phyloP scores from a whole-genome alignment of 2,329 filamentous ascomycete genomes.

The Domatiomyces catenatus region DNA sequence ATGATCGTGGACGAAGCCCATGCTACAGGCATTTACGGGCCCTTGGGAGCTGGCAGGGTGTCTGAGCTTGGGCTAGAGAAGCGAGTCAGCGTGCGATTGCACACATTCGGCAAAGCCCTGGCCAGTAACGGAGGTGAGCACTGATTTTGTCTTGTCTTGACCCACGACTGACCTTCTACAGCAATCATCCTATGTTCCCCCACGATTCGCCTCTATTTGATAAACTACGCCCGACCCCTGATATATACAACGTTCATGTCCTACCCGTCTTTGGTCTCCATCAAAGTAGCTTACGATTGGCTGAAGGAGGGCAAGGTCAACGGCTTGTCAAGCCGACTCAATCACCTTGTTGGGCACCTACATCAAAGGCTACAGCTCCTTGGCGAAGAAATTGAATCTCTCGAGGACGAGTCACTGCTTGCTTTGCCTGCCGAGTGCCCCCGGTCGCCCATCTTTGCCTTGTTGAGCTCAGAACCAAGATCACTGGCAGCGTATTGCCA shows the following conservation, averaged over 20 bases:
- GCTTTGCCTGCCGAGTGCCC: constrained; percentile 23
- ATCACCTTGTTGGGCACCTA: constrained; percentile 32
- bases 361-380: constrained; percentile 30
- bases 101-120: constrained; percentile 41
- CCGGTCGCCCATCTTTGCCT: constrained; percentile 48
- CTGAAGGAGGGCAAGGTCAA: constrained; percentile 37
- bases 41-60: constrained; percentile 35
- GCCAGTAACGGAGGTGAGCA: constrained; percentile 49
- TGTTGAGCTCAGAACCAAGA: constrained; percentile 44
- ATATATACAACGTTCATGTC: constrained; percentile 61
- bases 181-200: constrained; percentile 48
- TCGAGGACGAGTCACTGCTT: constrained; percentile 9
- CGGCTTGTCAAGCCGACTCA: constrained; percentile 31
- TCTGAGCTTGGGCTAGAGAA: constrained; percentile 35
- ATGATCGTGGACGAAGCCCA: constrained; percentile 45
- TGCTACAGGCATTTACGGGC: constrained; percentile 36
- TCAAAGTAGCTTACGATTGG: constrained; percentile 43
- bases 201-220: constrained; percentile 46
- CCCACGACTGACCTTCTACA: constrained; percentile 20
- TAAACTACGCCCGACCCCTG: constrained; percentile 61
- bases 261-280: constrained; percentile 44
- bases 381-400: constrained; percentile 15
- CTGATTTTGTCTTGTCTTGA: constrained; percentile 1
- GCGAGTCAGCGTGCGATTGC: constrained; percentile 34
- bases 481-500: constrained; percentile 47